Conservation (phyloP, 805 yeast genomes). For the Metschnikowia gelsemii region DNA sequence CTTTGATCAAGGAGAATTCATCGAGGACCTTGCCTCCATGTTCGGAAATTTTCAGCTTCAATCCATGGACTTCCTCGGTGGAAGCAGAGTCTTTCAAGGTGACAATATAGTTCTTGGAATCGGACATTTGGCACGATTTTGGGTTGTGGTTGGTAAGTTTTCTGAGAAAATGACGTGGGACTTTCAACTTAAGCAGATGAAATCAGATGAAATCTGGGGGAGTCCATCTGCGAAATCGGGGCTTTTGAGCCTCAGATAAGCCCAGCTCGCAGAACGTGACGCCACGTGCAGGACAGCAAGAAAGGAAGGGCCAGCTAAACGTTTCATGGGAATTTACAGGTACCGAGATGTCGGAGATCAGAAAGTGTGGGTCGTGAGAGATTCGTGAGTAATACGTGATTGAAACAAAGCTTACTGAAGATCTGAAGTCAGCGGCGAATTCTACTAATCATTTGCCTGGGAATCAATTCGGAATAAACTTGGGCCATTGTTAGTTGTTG, state of each 20-base stretch:
- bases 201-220: not conserved
- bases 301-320: not conserved
- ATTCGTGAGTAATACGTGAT: too few species aligned
- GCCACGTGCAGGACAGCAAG: conserved; percentile 11
- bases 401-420: too few species aligned
- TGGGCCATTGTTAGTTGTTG: too few species aligned
- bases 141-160: too few species aligned
- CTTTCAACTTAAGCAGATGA: too few species aligned
- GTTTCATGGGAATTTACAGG: too few species aligned
- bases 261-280: not conserved
- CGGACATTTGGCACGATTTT: conserved; percentile 7
- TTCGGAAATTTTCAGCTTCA: conserved; percentile 49
- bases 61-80: conserved; percentile 36
- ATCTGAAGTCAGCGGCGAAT: too few species aligned
- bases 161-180: too few species aligned
- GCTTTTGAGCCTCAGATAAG: conserved; percentile 3
- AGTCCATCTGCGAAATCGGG: not conserved
- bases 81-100: conserved; percentile 48
- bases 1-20: conserved; percentile 66
- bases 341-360: too few species aligned
- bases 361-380: too few species aligned
- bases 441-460: too few species aligned
- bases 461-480: too few species aligned
- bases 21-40: conserved; percentile 62
- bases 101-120: conserved; percentile 37